Conservation (phyloP, 805 yeast genomes). For the Candida incommunis region DNA sequence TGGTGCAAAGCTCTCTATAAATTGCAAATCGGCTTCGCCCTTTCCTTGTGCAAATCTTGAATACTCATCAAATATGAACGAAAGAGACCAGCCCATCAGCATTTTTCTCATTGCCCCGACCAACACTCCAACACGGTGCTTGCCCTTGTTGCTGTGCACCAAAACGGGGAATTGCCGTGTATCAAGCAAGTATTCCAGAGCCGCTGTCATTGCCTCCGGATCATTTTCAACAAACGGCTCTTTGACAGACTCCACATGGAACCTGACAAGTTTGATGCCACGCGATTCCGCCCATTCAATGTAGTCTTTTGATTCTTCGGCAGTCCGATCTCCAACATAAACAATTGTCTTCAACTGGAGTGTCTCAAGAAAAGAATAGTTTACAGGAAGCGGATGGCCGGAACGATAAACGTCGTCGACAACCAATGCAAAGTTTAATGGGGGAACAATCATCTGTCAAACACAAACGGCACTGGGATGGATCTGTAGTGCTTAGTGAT, state of each 20-base stretch:
- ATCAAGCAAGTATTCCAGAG: slow-evolving; percentile 21
- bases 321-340: slow-evolving; percentile 36
- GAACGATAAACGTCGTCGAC: slow-evolving; percentile 79
- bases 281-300: slow-evolving; percentile 48
- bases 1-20: slow-evolving; percentile 72
- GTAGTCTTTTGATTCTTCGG: slow-evolving; percentile 47
- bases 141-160: slow-evolving; percentile 93
- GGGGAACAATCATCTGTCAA: slow-evolving; percentile 64
- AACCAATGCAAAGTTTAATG: slow-evolving; percentile 78
- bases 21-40: slow-evolving; percentile 71
- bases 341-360: slow-evolving; percentile 66
- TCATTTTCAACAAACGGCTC: slow-evolving; percentile 56
- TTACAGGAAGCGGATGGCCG: slow-evolving; percentile 86
- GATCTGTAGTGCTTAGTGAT: no score
- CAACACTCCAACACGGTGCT: slow-evolving; percentile 84
- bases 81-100: slow-evolving; percentile 84
- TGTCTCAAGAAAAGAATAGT: slow-evolving; percentile 63
- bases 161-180: slow-evolving; percentile 68
- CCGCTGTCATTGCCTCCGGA: slow-evolving; percentile 36
- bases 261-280: slow-evolving; percentile 39
- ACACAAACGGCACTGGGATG: no score
- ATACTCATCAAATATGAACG: slow-evolving; percentile 90
- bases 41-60: slow-evolving; percentile 87
- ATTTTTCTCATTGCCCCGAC: slow-evolving; percentile 83
- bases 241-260: slow-evolving; percentile 57